Conservation (phyloP, 2,329 filamentous ascomycete species). For the Penicillium sp. region DNA sequence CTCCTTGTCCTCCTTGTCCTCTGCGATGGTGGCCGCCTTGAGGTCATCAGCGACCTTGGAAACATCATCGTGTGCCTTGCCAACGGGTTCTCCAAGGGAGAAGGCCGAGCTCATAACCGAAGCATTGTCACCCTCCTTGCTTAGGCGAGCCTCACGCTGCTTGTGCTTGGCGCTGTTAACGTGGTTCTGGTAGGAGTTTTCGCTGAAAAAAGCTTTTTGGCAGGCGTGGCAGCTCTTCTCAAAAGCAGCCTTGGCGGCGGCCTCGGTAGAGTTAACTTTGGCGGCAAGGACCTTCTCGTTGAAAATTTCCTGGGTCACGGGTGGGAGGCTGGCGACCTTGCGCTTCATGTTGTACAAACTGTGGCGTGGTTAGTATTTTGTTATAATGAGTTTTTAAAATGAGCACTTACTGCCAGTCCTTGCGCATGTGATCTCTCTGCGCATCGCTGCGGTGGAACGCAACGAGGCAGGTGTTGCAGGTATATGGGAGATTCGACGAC, state of each 20-base stretch:
- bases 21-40: constrained; percentile 62
- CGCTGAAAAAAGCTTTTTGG: constrained; percentile 91
- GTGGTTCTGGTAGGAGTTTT: constrained; percentile 94
- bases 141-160: constrained; percentile 58
- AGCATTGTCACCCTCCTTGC: constrained; percentile 57
- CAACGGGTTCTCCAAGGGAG: constrained; percentile 78
- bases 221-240: constrained; percentile 81
- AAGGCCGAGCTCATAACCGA: constrained; percentile 91
- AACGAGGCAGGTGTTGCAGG: constrained; percentile 97
- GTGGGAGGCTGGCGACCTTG: constrained; percentile 83
- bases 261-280: constrained; percentile 78
- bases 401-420: constrained; percentile 88
- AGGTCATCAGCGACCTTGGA: constrained; percentile 75
- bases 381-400: not conserved
- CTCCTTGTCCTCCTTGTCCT: constrained; percentile 54
- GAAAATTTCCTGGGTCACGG: constrained; percentile 88
- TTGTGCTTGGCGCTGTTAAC: constrained; percentile 88
- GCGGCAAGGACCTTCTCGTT: constrained; percentile 94
- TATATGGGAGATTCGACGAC: constrained; percentile 61
- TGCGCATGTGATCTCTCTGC: constrained; percentile 95
- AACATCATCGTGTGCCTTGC: constrained; percentile 64
- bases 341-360: constrained; percentile 97
- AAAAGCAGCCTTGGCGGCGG: constrained; percentile 84
- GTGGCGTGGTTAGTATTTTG: constrained; percentile 6
- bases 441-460: constrained; percentile 92